Conservation (phyloP, 192 early-diverging fungal genomes). For the Physocladia obscura region DNA sequence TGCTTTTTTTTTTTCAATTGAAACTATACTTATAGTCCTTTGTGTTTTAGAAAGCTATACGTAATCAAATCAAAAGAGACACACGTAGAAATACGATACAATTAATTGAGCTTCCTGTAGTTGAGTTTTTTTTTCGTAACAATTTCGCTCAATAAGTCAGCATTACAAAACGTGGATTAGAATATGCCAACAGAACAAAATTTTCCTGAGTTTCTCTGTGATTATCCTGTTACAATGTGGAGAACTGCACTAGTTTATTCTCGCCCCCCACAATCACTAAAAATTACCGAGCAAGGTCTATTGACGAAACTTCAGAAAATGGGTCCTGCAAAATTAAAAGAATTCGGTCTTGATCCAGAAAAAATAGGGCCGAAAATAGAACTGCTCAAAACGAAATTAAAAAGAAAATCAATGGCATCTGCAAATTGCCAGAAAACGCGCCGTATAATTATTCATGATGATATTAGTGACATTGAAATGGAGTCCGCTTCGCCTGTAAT, state of each 20-base stretch:
- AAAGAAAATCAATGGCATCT: not conserved
- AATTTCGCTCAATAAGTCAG: no score
- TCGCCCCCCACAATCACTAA: conserved; percentile 30
- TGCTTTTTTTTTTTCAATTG: not conserved
- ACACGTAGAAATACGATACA: conserved; percentile 4
- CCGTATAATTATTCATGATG: conserved; percentile 8
- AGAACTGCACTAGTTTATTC: conserved; percentile 51
- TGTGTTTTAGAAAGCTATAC: conserved; percentile 17
- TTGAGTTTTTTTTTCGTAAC: not conserved
- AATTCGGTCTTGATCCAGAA: conserved; percentile 34
- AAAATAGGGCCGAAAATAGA: conserved; percentile 26
- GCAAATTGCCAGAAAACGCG: not conserved
- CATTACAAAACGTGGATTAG: no score
- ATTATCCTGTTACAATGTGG: conserved; percentile 54
- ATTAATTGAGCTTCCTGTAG: not conserved
- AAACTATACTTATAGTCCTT: not conserved
- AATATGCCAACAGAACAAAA: not conserved
- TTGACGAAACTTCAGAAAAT: conserved; percentile 30
- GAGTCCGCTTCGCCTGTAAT: conserved; percentile 6
- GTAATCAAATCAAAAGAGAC: conserved; percentile 22
- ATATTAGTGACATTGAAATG: conserved; percentile 19
- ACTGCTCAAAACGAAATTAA: conserved; percentile 18
- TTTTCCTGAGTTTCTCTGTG: conserved; percentile 36
- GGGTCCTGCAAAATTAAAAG: conserved; percentile 35
- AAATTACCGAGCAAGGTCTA: conserved; percentile 37